phyloP scores from a whole-genome alignment of 805 yeast genomes.

The Saccharomycopsis sp. region DNA sequence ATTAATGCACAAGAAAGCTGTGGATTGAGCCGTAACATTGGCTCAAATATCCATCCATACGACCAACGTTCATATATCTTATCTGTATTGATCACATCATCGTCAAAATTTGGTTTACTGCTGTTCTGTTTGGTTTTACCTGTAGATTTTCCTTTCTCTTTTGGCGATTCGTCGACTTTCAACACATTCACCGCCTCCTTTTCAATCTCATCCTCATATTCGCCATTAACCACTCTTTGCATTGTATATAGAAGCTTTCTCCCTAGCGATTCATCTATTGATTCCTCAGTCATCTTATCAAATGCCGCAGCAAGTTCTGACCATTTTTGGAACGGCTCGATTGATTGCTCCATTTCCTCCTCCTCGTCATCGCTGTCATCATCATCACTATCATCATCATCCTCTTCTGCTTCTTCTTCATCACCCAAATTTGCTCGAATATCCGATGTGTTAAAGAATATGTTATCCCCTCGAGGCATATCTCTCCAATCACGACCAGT shows the following conservation, averaged over 20 bases:
- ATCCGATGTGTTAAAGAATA: constrained; percentile 26
- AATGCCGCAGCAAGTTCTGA: background rate
- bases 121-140: background rate
- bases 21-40: constrained; percentile 45
- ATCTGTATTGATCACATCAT: constrained; percentile 40
- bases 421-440: background rate
- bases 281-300: constrained; percentile 1
- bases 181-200: background rate
- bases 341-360: background rate
- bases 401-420: constrained; percentile 9
- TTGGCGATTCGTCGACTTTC: too few species aligned
- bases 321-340: constrained; percentile 1
- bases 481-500: constrained; percentile 69
- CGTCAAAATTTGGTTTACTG: constrained; percentile 4
- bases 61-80: constrained; percentile 43
- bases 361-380: constrained; percentile 4
- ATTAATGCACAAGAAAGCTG: constrained; percentile 47
- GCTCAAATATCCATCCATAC: constrained; percentile 41
- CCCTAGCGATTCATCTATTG: background rate
- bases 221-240: constrained; percentile 1
- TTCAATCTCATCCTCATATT: constrained; percentile 6
- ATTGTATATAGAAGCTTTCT: background rate
- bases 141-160: background rate
- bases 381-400: constrained; percentile 5
- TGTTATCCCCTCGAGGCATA: constrained; percentile 55